These are phyloP conservation scores for Boechera stricta DNA, from an alignment of 345 rosid genomes.

Conservation along the genomic window DNA sequence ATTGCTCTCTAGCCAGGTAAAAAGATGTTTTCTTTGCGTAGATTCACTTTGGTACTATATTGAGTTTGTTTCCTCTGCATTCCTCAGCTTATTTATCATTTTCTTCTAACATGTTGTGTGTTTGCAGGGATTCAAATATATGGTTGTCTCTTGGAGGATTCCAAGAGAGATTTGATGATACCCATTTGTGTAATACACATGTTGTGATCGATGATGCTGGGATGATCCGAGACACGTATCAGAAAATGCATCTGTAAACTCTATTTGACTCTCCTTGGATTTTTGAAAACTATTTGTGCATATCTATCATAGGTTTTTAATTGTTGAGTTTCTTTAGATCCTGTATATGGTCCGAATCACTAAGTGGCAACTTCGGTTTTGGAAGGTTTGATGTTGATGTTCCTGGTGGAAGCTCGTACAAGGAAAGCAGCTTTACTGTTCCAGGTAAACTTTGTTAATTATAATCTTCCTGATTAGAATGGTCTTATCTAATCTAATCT, in stretches of 20 bases:
- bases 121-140: conserved; percentile 68
- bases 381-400: conserved; percentile 92
- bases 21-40: background rate
- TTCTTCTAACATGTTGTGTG: conserved; percentile 12
- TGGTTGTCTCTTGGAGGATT: conserved; percentile 98
- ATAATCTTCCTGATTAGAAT: background rate
- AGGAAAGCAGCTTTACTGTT: conserved; percentile 89
- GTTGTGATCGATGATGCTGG: conserved; percentile 79
- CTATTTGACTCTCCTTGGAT: background rate
- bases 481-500: background rate
- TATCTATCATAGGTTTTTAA: background rate
- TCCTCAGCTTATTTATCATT: background rate
- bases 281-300: background rate
- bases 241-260: conserved; percentile 82
- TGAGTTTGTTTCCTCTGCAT: background rate
- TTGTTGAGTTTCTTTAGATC: background rate
- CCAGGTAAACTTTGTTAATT: conserved; percentile 59
- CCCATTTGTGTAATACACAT: conserved; percentile 79
- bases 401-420: conserved; percentile 85
- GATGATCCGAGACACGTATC: conserved; percentile 67
- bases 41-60: background rate
- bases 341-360: background rate
- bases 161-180: conserved; percentile 86
- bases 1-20: conserved; percentile 88
- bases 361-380: background rate